Base-by-base conservation (phyloP, 768 basidiomycete genomes). In the Suillus plorans region DNA sequence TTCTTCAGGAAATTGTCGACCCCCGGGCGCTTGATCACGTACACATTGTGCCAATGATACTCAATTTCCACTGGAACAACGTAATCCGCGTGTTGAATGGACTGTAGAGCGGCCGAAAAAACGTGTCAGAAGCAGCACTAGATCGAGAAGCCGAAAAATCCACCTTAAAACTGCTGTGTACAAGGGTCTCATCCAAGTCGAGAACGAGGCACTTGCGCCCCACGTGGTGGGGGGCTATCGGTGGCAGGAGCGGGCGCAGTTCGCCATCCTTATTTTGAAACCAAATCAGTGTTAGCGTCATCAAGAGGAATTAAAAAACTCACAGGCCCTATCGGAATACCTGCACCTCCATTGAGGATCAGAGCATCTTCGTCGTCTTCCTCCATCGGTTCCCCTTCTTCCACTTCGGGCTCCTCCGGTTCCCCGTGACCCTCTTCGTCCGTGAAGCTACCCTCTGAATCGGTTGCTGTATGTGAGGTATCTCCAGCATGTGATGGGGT, bases 11-110 rank as follows among this genome's bases (percentile, higher is more conserved):
- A 99, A 73, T 89, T 90, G 75, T 99, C 97, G 18, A 99, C 97
- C 18, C 97, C 97, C 10, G 97, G 97, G 60, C 97, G 90, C 78
- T 99, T 99, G 78, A 99, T 93, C 58, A 99, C 97, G 79, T 99
- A 98, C 69, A 99, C 95, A 73, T 99, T 98, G 76, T 99, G 97
- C 86, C 91, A 93, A 73, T 97, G 92, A 69, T 93, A 95, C 74
- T 99, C 97, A 67, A 99, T 99, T 78, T 99, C 97, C 31, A 99
- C 97, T 5, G 97, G 97, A 4, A 99, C 97, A 67, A 99, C 94
- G 77, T 95, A 99, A 80, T 99, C 97, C 37, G 97, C 95, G 72
- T 95, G 92, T 68, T 84, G 85, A 70, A 99, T 94, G 62, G 95
- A 92, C 96, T 99, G 47, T 59, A 42, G 41, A 42, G 18, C 58